These are phyloP conservation scores for Suillus ampliporus DNA, from an alignment of 768 basidiomycete genomes.

Conservation along the genomic window DNA sequence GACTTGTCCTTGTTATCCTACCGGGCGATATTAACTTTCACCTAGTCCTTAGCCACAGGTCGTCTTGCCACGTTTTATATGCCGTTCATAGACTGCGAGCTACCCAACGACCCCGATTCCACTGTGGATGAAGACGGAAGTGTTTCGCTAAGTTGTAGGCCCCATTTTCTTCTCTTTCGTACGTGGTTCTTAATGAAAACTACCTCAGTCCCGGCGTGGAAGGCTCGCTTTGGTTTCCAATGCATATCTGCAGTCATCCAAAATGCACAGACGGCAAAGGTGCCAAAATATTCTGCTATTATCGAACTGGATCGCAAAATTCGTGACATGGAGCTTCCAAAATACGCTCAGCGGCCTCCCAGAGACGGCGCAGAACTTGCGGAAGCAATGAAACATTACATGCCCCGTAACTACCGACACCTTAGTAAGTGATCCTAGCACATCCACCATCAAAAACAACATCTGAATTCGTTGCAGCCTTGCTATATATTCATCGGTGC, in stretches of 20 bases:
- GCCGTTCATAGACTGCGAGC: constrained; percentile 74
- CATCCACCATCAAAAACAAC: not conserved
- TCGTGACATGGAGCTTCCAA: constrained; percentile 70
- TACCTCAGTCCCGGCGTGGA: constrained; percentile 66
- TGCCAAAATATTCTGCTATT: constrained; percentile 65
- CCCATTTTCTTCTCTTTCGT: not conserved
- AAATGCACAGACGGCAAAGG: constrained; percentile 67
- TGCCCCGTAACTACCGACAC: constrained; percentile 77
- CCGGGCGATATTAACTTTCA: constrained; percentile 5
- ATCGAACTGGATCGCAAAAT: constrained; percentile 69
- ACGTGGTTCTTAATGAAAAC: not conserved
- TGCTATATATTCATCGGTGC: constrained; percentile 75
- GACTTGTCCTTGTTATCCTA: not conserved
- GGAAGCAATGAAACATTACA: constrained; percentile 74
- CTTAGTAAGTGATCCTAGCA: constrained; percentile 52
- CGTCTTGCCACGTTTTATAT: constrained; percentile 71
- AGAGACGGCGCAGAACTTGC: constrained; percentile 57
- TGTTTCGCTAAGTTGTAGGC: constrained; percentile 63
- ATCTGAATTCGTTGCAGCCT: constrained; percentile 44
- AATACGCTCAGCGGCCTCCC: constrained; percentile 58
- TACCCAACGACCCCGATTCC: constrained; percentile 64
- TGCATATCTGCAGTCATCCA: constrained; percentile 73
- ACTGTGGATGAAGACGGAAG: constrained; percentile 64
- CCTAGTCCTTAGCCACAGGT: constrained; percentile 57
- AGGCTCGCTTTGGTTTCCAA: constrained; percentile 68